Conservation (phyloP, 108 stramenopile genomes). For the Aurantiochytrium sp. region DNA sequence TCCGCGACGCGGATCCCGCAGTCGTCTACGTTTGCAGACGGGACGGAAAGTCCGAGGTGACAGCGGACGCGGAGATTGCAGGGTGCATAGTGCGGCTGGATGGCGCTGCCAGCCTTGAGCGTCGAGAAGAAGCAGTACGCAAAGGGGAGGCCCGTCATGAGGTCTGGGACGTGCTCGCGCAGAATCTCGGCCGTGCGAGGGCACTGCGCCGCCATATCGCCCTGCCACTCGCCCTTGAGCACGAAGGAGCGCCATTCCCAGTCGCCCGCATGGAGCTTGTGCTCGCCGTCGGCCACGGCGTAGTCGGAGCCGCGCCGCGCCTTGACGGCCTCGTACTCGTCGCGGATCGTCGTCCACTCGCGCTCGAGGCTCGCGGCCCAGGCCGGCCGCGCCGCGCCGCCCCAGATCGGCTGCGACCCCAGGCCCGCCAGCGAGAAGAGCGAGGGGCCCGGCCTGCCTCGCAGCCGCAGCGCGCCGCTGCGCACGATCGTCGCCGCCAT, state of each 20-base stretch:
- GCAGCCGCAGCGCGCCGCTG: neutral
- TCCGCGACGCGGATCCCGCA: constrained; percentile 85
- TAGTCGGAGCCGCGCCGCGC: neutral
- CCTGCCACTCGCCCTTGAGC: neutral
- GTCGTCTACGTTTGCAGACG: constrained; percentile 28
- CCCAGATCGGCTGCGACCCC: neutral
- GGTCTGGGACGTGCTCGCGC: neutral
- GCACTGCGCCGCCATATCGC: neutral
- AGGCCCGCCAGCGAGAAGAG: neutral
- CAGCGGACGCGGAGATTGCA: constrained; percentile 86
- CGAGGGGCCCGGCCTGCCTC: neutral
- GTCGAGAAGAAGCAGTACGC: constrained; percentile 45
- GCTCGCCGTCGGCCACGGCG: neutral
- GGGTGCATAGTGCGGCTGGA: constrained; percentile 75
- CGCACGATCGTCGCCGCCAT: constrained; percentile 1
- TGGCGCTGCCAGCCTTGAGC: constrained; percentile 38
- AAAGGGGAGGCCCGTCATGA: constrained; percentile 37
- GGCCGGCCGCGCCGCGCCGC: neutral
- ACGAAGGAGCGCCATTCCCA: constrained; percentile 14
- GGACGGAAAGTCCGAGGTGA: constrained; percentile 86
- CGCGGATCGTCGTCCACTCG: neutral
- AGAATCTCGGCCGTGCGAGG: neutral
- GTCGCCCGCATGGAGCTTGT: neutral
- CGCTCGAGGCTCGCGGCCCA: neutral
- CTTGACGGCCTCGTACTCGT: neutral